Evolutionary conservation across 495 filamentous ascomycete genomes (phyloP), one percentile per base, ranked within the genome.

Genomic region (Penicillium malachiteum): DNA sequence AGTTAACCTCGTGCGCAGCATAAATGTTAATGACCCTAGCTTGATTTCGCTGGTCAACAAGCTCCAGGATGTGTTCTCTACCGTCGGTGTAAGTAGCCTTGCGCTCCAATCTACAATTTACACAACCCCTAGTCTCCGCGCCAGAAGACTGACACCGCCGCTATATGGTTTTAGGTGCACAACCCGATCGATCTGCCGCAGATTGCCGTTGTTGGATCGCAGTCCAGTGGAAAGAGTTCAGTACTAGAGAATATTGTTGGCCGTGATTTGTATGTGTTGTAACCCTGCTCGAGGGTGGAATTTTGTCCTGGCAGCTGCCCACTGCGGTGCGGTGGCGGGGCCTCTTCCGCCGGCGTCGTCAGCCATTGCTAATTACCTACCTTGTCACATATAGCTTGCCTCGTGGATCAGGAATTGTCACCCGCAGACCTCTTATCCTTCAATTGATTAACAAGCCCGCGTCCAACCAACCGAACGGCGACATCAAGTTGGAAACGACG

Each of bases 201-300:
- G 80, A 99, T 99, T 74, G 94, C 88, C 56, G 95, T 99, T 54
- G 95, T 99, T 45, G 95, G 95, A 62, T 97, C 93, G 69, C 95
- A 99, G 79, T 97, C 95, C 11, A 96, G 92, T 71, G 95, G 95
- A 70, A 99, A 99, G 86, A 97, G 92, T 80, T 97, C 94, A n/a
- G 95, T 99, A 63, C 74, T 99, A 65, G 95, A 99, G 76, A 99
- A 99, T 67, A 99, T 99, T 63, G 95, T 99, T 39, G 95, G 95
- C 37, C 83, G 95, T 76, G 94, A 99, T 76, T 97, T 99, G 95
- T 97, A 82, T 72, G 89, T 71, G 33, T 33, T 33, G 16, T 43
- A 32, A 31, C 37, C 38, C 18, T 17, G 14, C 16, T 37, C 17
- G 21, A 26, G 21, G 21, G 21, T 26, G 21, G 21, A 26, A 26